phyloP scores from a whole-genome alignment of 2,329 filamentous ascomycete species.

The Gaeumannomyces sp. region DNA sequence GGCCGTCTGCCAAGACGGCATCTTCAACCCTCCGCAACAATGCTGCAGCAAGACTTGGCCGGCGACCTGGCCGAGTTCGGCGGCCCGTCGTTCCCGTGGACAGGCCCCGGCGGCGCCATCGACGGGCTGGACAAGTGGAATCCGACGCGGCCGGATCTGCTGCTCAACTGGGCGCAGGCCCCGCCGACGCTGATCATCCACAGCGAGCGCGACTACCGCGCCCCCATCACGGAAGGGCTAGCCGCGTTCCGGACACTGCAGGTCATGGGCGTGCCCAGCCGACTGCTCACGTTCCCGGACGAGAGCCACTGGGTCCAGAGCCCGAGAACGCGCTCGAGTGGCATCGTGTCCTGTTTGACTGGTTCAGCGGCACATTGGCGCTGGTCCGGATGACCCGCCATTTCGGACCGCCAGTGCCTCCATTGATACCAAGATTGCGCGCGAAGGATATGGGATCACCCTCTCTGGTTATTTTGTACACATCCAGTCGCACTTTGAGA shows the following conservation, averaged over 20 bases:
- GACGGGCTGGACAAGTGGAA: slow-evolving; percentile 40
- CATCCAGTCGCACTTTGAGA: no score
- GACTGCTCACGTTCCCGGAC: slow-evolving; percentile 66
- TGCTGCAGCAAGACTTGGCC: slow-evolving; percentile 13
- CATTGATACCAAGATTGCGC: not conserved
- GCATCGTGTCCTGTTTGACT: slow-evolving; percentile 62
- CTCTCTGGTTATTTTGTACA: no score
- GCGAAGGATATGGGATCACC: no score
- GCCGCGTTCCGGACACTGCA: slow-evolving; percentile 69
- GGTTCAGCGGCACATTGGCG: slow-evolving; percentile 43
- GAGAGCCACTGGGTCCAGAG: slow-evolving; percentile 65
- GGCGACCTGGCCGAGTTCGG: slow-evolving; percentile 30
- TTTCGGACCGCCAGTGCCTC: not conserved
- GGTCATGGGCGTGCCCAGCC: slow-evolving; percentile 58
- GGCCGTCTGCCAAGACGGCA: slow-evolving; percentile 47
- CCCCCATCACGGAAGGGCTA: slow-evolving; percentile 45
- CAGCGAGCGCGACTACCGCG: slow-evolving; percentile 61
- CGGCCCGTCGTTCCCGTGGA: slow-evolving; percentile 37
- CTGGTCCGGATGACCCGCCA: not conserved
- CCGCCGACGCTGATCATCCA: slow-evolving; percentile 69
- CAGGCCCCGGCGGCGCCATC: slow-evolving; percentile 29
- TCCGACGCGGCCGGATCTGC: slow-evolving; percentile 36
- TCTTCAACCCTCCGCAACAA: slow-evolving; percentile 27
- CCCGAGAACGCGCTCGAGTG: slow-evolving; percentile 64
- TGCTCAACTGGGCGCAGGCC: slow-evolving; percentile 49